Evolutionary conservation across 805 yeast species (phyloP), one percentile per base, ranked within the genome.

Genomic region (Metschnikowia arizonensis): DNA sequence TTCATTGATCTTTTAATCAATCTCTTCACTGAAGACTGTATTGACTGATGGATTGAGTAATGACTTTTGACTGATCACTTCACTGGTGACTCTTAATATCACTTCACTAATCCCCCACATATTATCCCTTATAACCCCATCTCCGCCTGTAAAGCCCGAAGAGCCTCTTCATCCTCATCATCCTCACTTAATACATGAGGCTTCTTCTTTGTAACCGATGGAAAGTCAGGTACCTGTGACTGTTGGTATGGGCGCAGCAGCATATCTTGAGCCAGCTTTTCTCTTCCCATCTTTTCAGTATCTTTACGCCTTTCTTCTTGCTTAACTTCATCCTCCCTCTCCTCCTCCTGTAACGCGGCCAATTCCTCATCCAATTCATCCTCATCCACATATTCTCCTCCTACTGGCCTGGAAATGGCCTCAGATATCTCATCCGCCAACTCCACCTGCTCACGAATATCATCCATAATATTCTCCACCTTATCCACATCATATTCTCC

Each of bases 401-500:
- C 95, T 54, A 93, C 78, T 5, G 99, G 97, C 68, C 96, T 81
- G 40, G 96, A 85, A 47, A 93, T 89, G 32, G 99, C 98, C 47
- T 93, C 97, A 40, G 95, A 83, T 45, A 93, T 89, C 72, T 93
- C 99, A 55, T 89, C 97, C 34, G 96, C 86, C 58, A 88, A 73
- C 59, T 91, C 97, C 42, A 91, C 95, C 68, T 93, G 98, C 63
- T 93, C 99, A 56, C 98, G 81, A 52, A 95, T 88, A 50, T 91
- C 96, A 65, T 93, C 99, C 98, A 93, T 91, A 7, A 97, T 91
- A 57, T 83, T 85, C 63, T 93, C 99, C 34, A 93, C 97, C 72
- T 89, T 90, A 66, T 93, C 99, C 49, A 93, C 88, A 63, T 93
- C 84, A 73, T 93, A 82, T 60, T 89, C 96, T 53, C 89, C 90